Evolutionary conservation across 2,329 filamentous ascomycete genomes (phyloP), one percentile per base, ranked within the genome.

Genomic region (Pseudovirgaria hyperparasitica): DNA sequence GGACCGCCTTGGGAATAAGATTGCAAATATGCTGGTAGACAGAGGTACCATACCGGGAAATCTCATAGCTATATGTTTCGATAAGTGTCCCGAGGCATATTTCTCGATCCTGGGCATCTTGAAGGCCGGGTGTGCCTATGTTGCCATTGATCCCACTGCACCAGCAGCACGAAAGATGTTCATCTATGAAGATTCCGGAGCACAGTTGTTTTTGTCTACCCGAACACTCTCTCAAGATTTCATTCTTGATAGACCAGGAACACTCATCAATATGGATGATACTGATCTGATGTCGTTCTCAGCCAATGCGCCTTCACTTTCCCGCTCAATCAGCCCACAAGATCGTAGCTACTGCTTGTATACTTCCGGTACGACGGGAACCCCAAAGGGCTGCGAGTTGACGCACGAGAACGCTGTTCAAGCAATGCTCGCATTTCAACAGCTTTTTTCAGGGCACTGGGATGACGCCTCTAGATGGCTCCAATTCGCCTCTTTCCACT

Each of bases 401-500:
- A 92, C 80, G 0, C 86, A 94, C 43, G 74, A 84, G 27, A 94
- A 92, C 48, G 72, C 80, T 0, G 79, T 92, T 0, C 86, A 94
- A 48, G 82, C 84, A 15, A 82, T 94, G 72, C 68, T 87, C 28
- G 75, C 85, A 0, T 94, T 94, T 48, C 76, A 82, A 41, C 61
- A 73, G 16, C 63, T 94, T 0, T 93, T 94, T 45, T 53, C 56
- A 5, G 72, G 67, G 0, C 78, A 82, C 41, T 92, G 84, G 81
- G 66, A 78, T 21, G 42, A 62, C 0, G 47, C 67, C 0, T 92
- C 85, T 0, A 72, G 79, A 31, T 94, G 84, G 77, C 62, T 94
- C 1, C 87, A 94, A 45, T 94, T 94, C 45, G 87, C 87, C 2
- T 86, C 84, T 0, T 82, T 93, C 30, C 87, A 93, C 50, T 94